Evolutionary conservation across 495 filamentous ascomycete genomes (phyloP).

Genomic region (Wilcoxina mikolae): DNA sequence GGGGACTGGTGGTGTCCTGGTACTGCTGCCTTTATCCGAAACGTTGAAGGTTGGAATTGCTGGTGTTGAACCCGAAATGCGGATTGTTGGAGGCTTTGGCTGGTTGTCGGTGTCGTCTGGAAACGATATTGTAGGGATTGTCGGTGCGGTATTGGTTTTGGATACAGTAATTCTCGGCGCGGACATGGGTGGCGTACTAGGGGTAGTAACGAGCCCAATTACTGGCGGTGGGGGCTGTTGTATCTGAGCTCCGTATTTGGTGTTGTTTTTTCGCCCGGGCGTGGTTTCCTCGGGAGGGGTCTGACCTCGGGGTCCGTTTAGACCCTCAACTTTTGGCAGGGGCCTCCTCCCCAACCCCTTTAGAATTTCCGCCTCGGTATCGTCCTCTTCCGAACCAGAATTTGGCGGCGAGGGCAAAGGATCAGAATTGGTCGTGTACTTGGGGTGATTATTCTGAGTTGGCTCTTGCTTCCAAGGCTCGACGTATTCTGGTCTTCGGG

Average conservation of each 20-base stretch:
- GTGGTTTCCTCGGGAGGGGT: constrained; percentile 11
- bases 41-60: constrained; percentile 29
- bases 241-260: constrained; percentile 23
- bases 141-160: constrained; percentile 11
- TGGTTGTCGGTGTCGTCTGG: constrained; percentile 37
- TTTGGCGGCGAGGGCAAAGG: constrained; percentile 22
- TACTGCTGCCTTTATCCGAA: constrained; percentile 13
- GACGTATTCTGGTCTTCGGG: constrained; percentile 17
- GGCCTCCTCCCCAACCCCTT: constrained; percentile 24
- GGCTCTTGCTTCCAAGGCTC: constrained; percentile 27
- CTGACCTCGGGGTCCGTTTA: constrained; percentile 3
- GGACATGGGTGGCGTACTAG: constrained; percentile 16
- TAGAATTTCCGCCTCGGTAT: constrained; percentile 24
- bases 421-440: constrained; percentile 25
- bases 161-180: constrained; percentile 12
- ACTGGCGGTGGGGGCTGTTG: constrained; percentile 28
- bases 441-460: constrained; percentile 24
- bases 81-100: constrained; percentile 22
- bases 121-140: constrained; percentile 30
- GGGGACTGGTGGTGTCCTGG: background rate
- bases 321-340: constrained; percentile 17
- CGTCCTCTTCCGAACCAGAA: constrained; percentile 26
- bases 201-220: constrained; percentile 32
- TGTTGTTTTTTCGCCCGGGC: constrained; percentile 17
- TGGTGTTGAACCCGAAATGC: constrained; percentile 38